Percentiles rank a stretch among this genome's conserved stretches.
phyloP scores from a whole-genome alignment of 345 rosid species.

The Eucalyptus fibrosa region DNA sequence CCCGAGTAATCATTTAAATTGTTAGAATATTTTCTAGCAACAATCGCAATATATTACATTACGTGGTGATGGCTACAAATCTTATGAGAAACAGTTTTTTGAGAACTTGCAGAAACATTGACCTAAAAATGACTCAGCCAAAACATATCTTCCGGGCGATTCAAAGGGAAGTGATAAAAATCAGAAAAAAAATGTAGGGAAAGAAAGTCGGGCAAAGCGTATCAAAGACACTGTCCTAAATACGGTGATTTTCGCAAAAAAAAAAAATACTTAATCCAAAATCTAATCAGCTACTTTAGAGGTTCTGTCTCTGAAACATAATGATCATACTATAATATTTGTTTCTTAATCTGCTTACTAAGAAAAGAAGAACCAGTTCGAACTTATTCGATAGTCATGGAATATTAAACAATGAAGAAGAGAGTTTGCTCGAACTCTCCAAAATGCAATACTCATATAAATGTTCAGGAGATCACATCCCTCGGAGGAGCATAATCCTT shows the following conservation, averaged over 20 bases:
- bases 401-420: neutral
- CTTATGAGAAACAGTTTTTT: neutral
- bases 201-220: neutral
- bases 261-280: no score
- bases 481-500: neutral
- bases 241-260: neutral
- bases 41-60: no score
- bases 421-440: neutral
- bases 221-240: neutral
- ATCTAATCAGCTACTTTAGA: neutral
- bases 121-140: neutral
- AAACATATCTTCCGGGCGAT: neutral
- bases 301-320: neutral
- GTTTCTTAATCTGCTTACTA: neutral
- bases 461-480: neutral
- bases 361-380: neutral
- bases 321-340: neutral
- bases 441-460: neutral
- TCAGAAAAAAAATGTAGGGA: neutral
- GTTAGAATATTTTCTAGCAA: neutral
- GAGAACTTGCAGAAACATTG: neutral
- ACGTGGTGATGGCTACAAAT: neutral
- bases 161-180: neutral
- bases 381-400: neutral
- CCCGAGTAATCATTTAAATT: neutral